phyloP scores from a whole-genome alignment of 306 rosid species.

The Begonia loranthoides region DNA sequence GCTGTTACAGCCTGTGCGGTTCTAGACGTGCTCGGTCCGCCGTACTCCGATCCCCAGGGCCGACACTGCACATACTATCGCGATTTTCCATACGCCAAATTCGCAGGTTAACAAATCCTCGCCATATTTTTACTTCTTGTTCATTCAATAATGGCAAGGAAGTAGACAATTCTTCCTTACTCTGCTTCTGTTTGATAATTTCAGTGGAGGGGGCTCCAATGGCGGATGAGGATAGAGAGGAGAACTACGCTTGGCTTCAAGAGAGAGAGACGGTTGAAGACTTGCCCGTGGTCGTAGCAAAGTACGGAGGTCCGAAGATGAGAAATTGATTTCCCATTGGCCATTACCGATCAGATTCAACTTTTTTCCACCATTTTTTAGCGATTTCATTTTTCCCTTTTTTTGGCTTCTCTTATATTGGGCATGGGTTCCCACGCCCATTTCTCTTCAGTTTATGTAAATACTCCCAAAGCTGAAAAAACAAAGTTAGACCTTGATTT shows the following conservation, averaged over 20 bases:
- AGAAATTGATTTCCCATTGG: constrained; percentile 17
- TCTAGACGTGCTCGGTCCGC: constrained; percentile 96
- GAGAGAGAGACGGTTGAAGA: constrained; percentile 64
- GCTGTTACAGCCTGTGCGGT: constrained; percentile 90
- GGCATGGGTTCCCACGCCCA: not conserved
- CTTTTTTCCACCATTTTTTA: not conserved
- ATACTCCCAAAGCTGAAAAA: not conserved
- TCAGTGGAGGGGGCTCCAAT: constrained; percentile 45
- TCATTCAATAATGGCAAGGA: not conserved
- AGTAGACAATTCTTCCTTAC: not conserved
- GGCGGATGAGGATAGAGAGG: constrained; percentile 42
- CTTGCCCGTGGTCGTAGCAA: constrained; percentile 39
- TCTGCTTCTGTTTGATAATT: not conserved
- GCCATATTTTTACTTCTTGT: not conserved
- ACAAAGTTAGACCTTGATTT: no score
- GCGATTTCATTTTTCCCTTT: not conserved
- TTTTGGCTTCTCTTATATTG: not conserved
- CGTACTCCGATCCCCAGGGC: constrained; percentile 64
- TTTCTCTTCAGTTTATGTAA: not conserved
- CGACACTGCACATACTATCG: constrained; percentile 80
- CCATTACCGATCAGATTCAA: not conserved
- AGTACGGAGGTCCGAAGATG: constrained; percentile 57
- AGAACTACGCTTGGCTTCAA: constrained; percentile 62
- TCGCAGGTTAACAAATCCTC: constrained; percentile 29
- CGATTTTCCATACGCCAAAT: constrained; percentile 34